A percentile compares a stretch with the other conserved stretches of the same genome.
phyloP scores from a whole-genome alignment of 169 alveolate species.

The Babesia bovis region DNA sequence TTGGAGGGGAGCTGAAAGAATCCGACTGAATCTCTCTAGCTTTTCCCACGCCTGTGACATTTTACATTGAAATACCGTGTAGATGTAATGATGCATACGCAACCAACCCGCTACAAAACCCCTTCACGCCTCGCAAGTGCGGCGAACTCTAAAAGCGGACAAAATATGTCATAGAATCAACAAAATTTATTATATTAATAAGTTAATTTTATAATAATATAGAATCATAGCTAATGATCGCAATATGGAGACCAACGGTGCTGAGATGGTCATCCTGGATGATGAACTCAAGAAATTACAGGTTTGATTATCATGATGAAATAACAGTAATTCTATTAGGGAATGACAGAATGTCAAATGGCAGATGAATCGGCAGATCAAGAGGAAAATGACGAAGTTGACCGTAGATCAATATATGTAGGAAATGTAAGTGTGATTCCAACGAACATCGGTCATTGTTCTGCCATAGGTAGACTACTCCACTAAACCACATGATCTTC shows the following conservation, averaged over 20 bases:
- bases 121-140: constrained; percentile 5
- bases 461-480: constrained; percentile 85
- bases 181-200: no score
- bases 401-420: constrained; percentile 76
- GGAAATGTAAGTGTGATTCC: constrained; percentile 69
- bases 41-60: constrained; percentile 15
- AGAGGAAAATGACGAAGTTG: constrained; percentile 72
- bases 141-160: constrained; percentile 5
- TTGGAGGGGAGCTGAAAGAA: constrained; percentile 25
- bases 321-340: constrained; percentile 13
- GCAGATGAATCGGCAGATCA: constrained; percentile 45
- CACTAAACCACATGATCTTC: constrained; percentile 88
- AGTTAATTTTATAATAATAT: not conserved
- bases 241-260: constrained; percentile 54
- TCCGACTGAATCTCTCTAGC: constrained; percentile 14
- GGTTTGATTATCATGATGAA: constrained; percentile 3
- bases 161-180: not conserved
- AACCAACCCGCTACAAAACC: constrained; percentile 1
- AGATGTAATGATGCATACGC: not conserved
- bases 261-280: constrained; percentile 46
- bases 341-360: constrained; percentile 55
- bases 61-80: not conserved
- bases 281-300: constrained; percentile 63
- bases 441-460: not conserved
- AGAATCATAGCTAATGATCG: constrained; percentile 19